Base-by-base conservation (phyloP, 2,329 filamentous ascomycete genomes). In the Neofusicoccum ribis region DNA sequence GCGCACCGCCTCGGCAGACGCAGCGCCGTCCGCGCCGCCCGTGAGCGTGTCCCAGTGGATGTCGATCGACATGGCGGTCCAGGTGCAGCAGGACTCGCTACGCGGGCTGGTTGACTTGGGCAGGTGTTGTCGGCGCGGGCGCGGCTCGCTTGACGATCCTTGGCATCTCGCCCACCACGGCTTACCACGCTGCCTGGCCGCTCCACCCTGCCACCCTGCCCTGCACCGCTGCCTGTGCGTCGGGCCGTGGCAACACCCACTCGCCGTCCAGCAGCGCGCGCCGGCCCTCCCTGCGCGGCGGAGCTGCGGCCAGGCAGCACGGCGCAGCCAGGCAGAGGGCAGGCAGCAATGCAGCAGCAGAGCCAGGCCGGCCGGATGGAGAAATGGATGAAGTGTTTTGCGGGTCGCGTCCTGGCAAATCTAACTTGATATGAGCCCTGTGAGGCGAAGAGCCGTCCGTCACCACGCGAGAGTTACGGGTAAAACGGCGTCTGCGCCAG, bases 1-100 rank as follows among this genome's bases (percentile, higher is more conserved):
- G 69, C 94, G 91, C 78, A 99, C 96, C 68, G 86, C 86, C 75
- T 93, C 90, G 56, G 94, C 93, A 67, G 97, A 88, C 63, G 88
- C 91, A 69, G 89, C 85, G 64, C 95, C 94, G 78, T 98, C 94
- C 56, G 92, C 88, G 34, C 95, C 95, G 68, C 88, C 89, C 23
- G 94, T 98, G 74, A 98, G 87, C 68, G 90, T 91, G 74, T 95
- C 90, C 95, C 95, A 99, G 80, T 96, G 93, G 77, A 99, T 90
- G 75, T 98, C 93, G 82, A 99, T 94, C 71, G 95, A 98, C 95
- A 99, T 99, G 47, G 39, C 14, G 37, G 34, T 27, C 36, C 52
- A 27, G 36, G 17, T 8, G 5, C 6, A 12, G 36, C 37, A 9
- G 51, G 20, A 23, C 20, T 23, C 20, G 20, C 41, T 15, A 27